These are phyloP conservation scores for Xylaria acuta DNA, from an alignment of 495 filamentous ascomycete genomes.

Conservation along the genomic window DNA sequence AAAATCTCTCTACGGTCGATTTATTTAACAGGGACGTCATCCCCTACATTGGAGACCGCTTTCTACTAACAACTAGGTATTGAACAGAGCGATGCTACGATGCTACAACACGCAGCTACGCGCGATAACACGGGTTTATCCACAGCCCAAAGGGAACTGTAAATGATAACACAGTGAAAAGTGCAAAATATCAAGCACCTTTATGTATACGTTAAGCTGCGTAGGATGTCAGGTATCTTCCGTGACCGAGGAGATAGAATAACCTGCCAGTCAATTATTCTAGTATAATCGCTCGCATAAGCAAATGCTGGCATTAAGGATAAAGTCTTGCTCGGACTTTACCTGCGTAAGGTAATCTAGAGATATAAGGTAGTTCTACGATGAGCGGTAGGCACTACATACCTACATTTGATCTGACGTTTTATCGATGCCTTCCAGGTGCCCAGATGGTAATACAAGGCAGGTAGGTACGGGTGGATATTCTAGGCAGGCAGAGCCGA, in stretches of 20 bases:
- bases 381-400: neutral
- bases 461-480: neutral
- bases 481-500: neutral
- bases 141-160: neutral
- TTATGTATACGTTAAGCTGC: too few species aligned
- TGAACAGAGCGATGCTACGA: neutral
- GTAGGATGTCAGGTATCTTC: too few species aligned
- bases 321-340: too few species aligned
- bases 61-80: neutral
- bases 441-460: neutral
- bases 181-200: neutral
- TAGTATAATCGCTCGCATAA: neutral
- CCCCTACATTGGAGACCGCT: neutral
- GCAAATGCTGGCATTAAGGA: too few species aligned
- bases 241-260: neutral
- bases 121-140: neutral
- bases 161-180: neutral
- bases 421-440: neutral
- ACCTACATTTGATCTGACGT: neutral
- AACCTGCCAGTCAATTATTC: neutral
- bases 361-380: too few species aligned
- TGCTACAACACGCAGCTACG: neutral
- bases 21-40: neutral
- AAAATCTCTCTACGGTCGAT: neutral
- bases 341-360: too few species aligned